Conservation (phyloP, 352 stramenopile genomes). For the Phytophthora sp. region DNA sequence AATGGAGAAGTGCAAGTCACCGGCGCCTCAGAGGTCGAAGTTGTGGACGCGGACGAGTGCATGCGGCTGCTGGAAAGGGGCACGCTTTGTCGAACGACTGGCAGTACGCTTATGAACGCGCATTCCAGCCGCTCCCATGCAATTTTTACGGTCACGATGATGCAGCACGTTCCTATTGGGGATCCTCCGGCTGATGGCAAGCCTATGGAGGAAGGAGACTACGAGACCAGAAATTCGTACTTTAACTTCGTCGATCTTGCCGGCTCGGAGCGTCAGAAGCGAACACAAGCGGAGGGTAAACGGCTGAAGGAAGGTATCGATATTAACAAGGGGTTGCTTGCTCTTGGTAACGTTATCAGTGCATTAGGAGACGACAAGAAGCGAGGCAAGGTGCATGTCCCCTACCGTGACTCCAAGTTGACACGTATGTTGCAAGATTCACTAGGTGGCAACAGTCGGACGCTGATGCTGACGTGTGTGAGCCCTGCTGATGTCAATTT, state of each 20-base stretch:
- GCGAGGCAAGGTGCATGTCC: constrained; percentile 91
- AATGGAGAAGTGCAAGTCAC: constrained; percentile 82
- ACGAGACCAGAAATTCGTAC: constrained; percentile 82
- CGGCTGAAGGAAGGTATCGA: constrained; percentile 96
- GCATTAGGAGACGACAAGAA: constrained; percentile 93
- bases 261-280: constrained; percentile 94
- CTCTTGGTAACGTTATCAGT: constrained; percentile 98
- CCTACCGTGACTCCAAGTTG: constrained; percentile 95
- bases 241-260: constrained; percentile 94
- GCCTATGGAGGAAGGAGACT: constrained; percentile 57
- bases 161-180: constrained; percentile 76
- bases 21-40: constrained; percentile 78
- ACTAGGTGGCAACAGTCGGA: constrained; percentile 92
- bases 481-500: constrained; percentile 92
- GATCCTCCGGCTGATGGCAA: constrained; percentile 43
- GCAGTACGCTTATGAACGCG: constrained; percentile 93
- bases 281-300: constrained; percentile 92
- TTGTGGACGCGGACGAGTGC: constrained; percentile 76
- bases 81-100: constrained; percentile 82
- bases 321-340: constrained; percentile 98
- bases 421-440: constrained; percentile 94
- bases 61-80: constrained; percentile 84
- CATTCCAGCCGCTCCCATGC: constrained; percentile 91
- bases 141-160: constrained; percentile 91
- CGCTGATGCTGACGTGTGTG: constrained; percentile 93